Conservation (phyloP, 2,329 filamentous ascomycete species). For the Apiospora saccharicola region DNA sequence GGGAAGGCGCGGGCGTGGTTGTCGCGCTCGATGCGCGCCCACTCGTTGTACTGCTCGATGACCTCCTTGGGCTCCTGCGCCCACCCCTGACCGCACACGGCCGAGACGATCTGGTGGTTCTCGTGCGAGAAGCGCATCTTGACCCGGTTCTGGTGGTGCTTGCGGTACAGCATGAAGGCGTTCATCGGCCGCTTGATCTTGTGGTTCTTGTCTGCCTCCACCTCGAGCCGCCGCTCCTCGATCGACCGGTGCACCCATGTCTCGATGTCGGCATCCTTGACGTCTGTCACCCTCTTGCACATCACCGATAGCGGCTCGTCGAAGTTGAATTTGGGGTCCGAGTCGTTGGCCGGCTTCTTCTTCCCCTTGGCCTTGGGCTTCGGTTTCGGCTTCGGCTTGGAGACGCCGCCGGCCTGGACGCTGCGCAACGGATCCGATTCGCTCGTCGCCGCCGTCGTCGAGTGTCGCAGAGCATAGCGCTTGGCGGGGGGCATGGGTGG, state of each 20-base stretch:
- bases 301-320: conserved; percentile 74
- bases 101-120: conserved; percentile 93
- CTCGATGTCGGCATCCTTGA: conserved; percentile 79
- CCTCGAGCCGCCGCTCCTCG: conserved; percentile 72
- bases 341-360: conserved; percentile 51
- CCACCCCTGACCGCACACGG: conserved; percentile 89
- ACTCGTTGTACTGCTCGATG: conserved; percentile 77
- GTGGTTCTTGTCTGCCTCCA: conserved; percentile 70
- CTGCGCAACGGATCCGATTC: conserved; percentile 34
- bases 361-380: conserved; percentile 52
- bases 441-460: conserved; percentile 25
- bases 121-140: conserved; percentile 84
- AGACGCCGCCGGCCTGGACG: conserved; percentile 41
- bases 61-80: conserved; percentile 77
- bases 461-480: conserved; percentile 39
- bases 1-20: conserved; percentile 89
- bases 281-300: conserved; percentile 66
- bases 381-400: conserved; percentile 46
- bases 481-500: conserved; percentile 46
- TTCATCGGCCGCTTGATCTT: conserved; percentile 95
- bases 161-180: conserved; percentile 97
- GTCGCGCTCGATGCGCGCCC: conserved; percentile 80
- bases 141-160: conserved; percentile 86
- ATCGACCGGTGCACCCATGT: conserved; percentile 77
- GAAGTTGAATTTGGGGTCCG: conserved; percentile 57